A percentile compares a stretch with the other conserved stretches of the same genome.
These are phyloP conservation scores for Salvia miltiorrhiza DNA, from an alignment of 257 asterid species.

Conservation along the genomic window DNA sequence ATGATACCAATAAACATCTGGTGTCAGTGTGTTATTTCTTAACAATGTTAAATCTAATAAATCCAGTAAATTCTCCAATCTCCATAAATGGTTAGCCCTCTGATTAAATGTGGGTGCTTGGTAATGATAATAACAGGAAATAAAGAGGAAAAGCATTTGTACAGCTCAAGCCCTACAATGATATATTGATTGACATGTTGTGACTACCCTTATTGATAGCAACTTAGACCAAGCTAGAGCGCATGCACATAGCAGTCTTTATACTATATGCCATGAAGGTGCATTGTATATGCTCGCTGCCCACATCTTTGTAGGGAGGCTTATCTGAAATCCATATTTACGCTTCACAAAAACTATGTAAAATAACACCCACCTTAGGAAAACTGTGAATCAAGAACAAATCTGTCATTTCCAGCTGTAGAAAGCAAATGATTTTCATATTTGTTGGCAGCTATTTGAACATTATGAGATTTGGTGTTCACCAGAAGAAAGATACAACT, in stretches of 20 bases:
- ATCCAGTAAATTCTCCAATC: no score
- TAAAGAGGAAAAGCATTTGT: conserved; percentile 9
- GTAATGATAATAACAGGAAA: neutral
- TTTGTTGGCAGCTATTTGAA: neutral
- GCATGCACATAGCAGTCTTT: neutral
- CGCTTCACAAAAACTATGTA: neutral
- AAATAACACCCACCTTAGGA: neutral
- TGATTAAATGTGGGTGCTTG: conserved; percentile 16
- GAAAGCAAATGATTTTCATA: conserved; percentile 4
- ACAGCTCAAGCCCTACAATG: neutral
- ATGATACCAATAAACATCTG: conserved; percentile 8
- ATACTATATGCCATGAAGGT: neutral
- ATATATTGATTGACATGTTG: neutral
- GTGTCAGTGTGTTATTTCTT: neutral
- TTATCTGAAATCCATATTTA: no score
- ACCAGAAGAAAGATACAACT: conserved; percentile 8
- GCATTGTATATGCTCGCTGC: neutral
- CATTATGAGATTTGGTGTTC: neutral
- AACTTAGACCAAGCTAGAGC: neutral
- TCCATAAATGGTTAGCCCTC: conserved; percentile 5
- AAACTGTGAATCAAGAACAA: conserved; percentile 1
- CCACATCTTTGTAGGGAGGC: neutral
- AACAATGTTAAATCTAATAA: neutral
- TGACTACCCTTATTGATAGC: conserved; percentile 8
- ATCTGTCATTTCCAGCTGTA: neutral